A percentile compares a stretch with the other conserved stretches of the same genome.
Conservation (phyloP, 441 rosid species). For the Adansonia rubrostipa region DNA sequence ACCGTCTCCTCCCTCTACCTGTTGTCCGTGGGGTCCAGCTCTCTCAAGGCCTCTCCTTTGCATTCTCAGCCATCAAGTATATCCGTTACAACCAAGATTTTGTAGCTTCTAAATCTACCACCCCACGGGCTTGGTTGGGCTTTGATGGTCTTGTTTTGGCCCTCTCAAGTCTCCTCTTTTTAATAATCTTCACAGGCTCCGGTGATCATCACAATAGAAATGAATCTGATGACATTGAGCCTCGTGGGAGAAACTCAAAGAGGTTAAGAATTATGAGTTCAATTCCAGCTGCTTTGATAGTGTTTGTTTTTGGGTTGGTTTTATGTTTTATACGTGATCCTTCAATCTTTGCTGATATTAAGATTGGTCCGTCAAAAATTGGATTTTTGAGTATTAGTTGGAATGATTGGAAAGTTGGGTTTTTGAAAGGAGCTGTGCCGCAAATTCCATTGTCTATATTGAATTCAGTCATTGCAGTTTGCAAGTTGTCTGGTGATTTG, state of each 20-base stretch:
- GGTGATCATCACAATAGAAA: constrained; percentile 37
- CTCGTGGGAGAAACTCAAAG: constrained; percentile 16
- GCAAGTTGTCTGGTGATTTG: constrained; percentile 69
- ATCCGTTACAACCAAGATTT: constrained; percentile 58
- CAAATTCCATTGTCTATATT: constrained; percentile 74
- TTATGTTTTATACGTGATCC: constrained; percentile 68
- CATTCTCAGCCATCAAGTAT: constrained; percentile 73
- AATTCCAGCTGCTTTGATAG: constrained; percentile 67
- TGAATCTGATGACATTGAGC: background rate
- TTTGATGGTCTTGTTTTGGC: constrained; percentile 68
- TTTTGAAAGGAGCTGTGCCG: constrained; percentile 69
- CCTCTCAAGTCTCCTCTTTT: constrained; percentile 51
- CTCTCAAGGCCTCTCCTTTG: constrained; percentile 38
- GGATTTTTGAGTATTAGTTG: constrained; percentile 53
- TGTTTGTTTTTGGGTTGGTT: constrained; percentile 54
- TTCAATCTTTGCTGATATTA: constrained; percentile 47
- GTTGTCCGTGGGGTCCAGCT: constrained; percentile 84
- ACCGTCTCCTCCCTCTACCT: constrained; percentile 62
- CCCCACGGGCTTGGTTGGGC: constrained; percentile 65
- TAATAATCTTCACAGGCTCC: constrained; percentile 63
- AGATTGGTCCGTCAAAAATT: constrained; percentile 66
- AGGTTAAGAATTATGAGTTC: constrained; percentile 54
- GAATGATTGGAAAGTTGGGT: constrained; percentile 83
- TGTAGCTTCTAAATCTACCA: constrained; percentile 51
- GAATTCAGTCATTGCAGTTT: constrained; percentile 78